Conservation (phyloP, 441 rosid species). For the Jatropha multifida region DNA sequence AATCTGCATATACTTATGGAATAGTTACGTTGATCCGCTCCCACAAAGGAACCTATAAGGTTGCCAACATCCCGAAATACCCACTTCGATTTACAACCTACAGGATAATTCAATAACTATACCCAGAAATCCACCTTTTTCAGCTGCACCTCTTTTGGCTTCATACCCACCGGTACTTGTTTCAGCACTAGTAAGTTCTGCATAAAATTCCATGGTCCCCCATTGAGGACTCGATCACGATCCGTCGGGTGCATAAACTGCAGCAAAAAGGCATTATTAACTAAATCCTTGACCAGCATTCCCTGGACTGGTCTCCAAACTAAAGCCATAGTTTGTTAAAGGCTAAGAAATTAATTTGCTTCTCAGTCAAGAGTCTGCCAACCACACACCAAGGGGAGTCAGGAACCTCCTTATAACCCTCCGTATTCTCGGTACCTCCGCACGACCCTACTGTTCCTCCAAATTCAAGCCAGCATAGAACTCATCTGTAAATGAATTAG, state of each 20-base stretch:
- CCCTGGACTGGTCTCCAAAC: background rate
- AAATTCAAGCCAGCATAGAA: too few species aligned
- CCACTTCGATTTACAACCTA: background rate
- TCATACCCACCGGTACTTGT: background rate
- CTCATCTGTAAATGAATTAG: too few species aligned
- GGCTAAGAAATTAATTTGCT: background rate
- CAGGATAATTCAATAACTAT: background rate
- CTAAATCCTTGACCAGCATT: background rate
- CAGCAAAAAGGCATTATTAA: background rate
- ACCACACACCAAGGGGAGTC: background rate
- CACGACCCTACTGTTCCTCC: too few species aligned
- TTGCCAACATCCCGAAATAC: background rate
- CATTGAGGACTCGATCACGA: background rate
- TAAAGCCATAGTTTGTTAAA: background rate
- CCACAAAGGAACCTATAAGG: background rate
- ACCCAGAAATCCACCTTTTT: background rate
- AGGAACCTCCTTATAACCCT: too few species aligned
- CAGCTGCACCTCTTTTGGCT: background rate
- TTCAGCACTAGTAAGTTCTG: background rate
- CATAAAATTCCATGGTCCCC: background rate
- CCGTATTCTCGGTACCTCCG: too few species aligned
- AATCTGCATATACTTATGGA: background rate
- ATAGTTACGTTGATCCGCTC: background rate
- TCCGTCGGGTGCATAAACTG: background rate
- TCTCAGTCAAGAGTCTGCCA: background rate